Percentiles rank a stretch among this genome's conserved stretches.
Evolutionary conservation across 2,329 filamentous ascomycete species (phyloP).

Genomic region (Pseudogymnoascus sp.): DNA sequence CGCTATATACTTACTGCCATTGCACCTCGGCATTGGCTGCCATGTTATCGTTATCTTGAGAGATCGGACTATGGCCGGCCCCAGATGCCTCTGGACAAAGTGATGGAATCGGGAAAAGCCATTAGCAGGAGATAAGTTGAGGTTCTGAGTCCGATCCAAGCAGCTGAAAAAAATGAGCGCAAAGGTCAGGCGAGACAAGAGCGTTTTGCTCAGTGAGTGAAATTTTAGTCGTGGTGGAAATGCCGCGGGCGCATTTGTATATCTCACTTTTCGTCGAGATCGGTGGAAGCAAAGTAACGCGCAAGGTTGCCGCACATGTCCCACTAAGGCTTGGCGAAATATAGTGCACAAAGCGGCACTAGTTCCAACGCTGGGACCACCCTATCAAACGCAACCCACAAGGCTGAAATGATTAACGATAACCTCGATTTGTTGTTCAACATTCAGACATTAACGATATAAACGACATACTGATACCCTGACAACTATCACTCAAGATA

Average conservation of each 20-base stretch:
- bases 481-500: not conserved
- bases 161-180: not conserved
- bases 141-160: not conserved
- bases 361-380: not conserved
- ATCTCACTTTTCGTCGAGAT: slow-evolving; percentile 7
- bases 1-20: slow-evolving; percentile 38
- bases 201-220: not conserved
- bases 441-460: not conserved
- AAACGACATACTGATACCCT: not conserved
- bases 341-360: not conserved
- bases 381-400: not conserved
- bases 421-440: not conserved
- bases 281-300: slow-evolving; percentile 3
- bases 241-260: slow-evolving; percentile 5
- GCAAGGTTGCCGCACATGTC: slow-evolving; percentile 7
- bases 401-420: slow-evolving; percentile 3
- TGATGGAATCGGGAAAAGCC: slow-evolving; percentile 8
- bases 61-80: slow-evolving; percentile 6
- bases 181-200: not conserved
- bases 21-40: slow-evolving; percentile 34
- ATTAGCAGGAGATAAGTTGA: not conserved
- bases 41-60: slow-evolving; percentile 16
- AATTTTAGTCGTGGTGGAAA: not conserved
- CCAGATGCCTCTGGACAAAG: slow-evolving; percentile 7
- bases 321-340: slow-evolving; percentile 1